A percentile compares a stretch with the other conserved stretches of the same genome.
phyloP scores from a whole-genome alignment of 306 rosid genomes.

The Lathyrus sativus region DNA sequence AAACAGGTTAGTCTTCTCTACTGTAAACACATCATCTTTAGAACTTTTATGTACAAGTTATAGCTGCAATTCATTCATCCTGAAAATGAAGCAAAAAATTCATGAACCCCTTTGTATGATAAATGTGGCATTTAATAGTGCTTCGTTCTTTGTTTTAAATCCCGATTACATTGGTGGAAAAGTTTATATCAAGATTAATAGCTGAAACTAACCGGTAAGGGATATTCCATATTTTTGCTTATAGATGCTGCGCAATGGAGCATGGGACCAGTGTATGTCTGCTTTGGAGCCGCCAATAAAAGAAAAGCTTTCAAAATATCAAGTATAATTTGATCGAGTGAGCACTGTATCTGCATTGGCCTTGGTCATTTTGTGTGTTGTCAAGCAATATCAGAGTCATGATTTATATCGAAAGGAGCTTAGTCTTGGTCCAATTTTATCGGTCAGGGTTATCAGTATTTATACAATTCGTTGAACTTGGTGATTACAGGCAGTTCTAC shows the following conservation, averaged over 20 bases:
- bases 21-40: slow-evolving; percentile 10
- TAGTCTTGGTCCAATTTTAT: slow-evolving; percentile 45
- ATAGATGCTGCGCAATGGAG: slow-evolving; percentile 94
- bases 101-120: slow-evolving; percentile 12
- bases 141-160: slow-evolving; percentile 15
- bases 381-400: slow-evolving; percentile 41
- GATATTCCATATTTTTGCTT: slow-evolving; percentile 39
- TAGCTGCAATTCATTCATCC: slow-evolving; percentile 17
- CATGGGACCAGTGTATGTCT: slow-evolving; percentile 98
- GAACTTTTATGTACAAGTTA: slow-evolving; percentile 1
- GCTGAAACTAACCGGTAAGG: slow-evolving; percentile 29
- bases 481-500: slow-evolving; percentile 45
- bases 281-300: slow-evolving; percentile 84
- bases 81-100: slow-evolving; percentile 5
- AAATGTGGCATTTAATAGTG: slow-evolving; percentile 5
- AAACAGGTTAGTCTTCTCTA: slow-evolving; percentile 71
- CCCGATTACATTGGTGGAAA: background rate
- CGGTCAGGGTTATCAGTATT: slow-evolving; percentile 38
- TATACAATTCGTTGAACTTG: slow-evolving; percentile 55
- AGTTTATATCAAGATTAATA: background rate
- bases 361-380: slow-evolving; percentile 49
- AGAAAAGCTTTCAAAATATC: slow-evolving; percentile 92
- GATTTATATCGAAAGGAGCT: slow-evolving; percentile 45
- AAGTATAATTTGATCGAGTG: slow-evolving; percentile 52
- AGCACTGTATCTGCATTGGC: slow-evolving; percentile 52